Evolutionary conservation across 2,329 filamentous ascomycete species (phyloP), one percentile per base, ranked within the genome.

Genomic region (Aureobasidium uvarum): DNA sequence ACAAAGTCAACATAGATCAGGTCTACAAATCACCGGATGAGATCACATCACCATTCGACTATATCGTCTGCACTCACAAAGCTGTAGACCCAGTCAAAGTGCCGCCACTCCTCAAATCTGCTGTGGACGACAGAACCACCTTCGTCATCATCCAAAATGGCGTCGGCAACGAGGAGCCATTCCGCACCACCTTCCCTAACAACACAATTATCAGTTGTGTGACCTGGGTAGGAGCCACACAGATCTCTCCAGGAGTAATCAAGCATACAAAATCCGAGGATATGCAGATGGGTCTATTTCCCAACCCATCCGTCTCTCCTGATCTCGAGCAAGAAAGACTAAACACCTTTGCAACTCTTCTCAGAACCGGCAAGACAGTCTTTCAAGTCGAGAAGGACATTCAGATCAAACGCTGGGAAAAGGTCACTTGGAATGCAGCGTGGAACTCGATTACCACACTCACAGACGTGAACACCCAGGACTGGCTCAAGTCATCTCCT

Each of bases 111-210:
- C 77, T 83, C 65, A 69, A 70, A 31, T 72, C 77, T 1, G 78
- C 76, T 1, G 71, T 81, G 3, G 74, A 71, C 6, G 71, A 73
- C 8, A 68, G 75, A 51, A 86, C 85, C 0, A 80, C 82, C 0
- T 83, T 88, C 52, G 84, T 85, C 13, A 81, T 88, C 1, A 80
- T 87, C n/a, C 85, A 88, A 67, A 88, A 88, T 69, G 86, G 86
- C 0, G 82, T 88, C 28, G 81, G 80, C 1, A 86, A 87, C 66
- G 86, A 88, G 71, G 80, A 83, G 16, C 81, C 84, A 4, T 86
- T 86, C 62, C 71, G 75, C 0, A 68, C 71, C 0, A 73, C 74
- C 0, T 88, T 83, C 67, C 83, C 84, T 0, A 63, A 72, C 0
- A 81, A 80, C 41, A 81, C 84, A 0, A 80, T 88, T 33, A 73